Evolutionary conservation across 164 flowering plant genomes (phyloP), one percentile per base, ranked within the genome.

Genomic region (Sextonia rubra): DNA sequence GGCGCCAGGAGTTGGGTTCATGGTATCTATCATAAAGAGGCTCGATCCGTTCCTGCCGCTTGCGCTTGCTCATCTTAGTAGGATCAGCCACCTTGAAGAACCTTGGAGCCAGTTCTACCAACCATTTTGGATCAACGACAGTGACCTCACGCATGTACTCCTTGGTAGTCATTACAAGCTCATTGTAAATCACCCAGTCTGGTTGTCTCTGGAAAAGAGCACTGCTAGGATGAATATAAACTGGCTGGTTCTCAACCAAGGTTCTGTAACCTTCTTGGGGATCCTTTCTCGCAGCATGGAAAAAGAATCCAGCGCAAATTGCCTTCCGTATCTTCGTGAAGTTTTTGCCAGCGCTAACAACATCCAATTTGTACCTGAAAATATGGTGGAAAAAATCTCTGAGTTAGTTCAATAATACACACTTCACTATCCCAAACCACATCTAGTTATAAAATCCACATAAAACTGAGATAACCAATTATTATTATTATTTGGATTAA

Each of bases 121-220:
- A 89, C 97, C 97, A 90, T 68, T 92, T 92, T 4, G 95, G 95
- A 73, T 92, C 95, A 23, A 92, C 75, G 8, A 87, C 94, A 0
- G 94, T 87, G 14, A 90, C 91, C 77, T 89, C 95, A 6, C 95
- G 88, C 98, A 91, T 91, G 76, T 90, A 90, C 77, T 91, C 97
- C 69, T 91, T 93, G 1, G 95, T 91, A 11, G 98, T 93, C 98
- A 93, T 93, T 3, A 90, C 98, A 66, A 91, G 82, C 79, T 93
- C 98, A 73, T 93, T 86, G 84, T 93, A 90, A 26, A 91, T 89
- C 23, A 91, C 97, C 97, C 94, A 91, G 52, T 89, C 95, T 2
- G 94, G 98, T 74, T 91, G 97, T 71, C 92, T 77, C 77, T 90
- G 97, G 77, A 90, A 93, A 23, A 91, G 87, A 44, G 97, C 95